Conservation (phyloP, 1,139 yeast genomes). For the Taphrina populina region DNA sequence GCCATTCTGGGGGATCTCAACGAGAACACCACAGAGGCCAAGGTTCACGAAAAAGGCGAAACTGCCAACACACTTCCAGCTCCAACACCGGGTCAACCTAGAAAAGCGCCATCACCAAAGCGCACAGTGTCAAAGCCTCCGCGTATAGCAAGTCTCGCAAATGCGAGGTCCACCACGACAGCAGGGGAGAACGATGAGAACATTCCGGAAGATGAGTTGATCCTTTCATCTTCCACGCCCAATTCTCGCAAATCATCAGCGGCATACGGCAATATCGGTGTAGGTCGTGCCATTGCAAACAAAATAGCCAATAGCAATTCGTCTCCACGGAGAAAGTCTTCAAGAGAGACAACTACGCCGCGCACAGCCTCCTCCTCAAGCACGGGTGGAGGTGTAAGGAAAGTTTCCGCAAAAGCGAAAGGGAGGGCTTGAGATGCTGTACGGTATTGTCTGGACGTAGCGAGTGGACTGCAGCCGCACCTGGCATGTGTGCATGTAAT, state of each 20-base stretch:
- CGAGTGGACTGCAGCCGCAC: too few relatives aligned
- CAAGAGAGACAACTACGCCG: constrained; percentile 29
- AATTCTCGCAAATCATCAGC: constrained; percentile 13
- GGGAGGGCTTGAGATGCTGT: constrained; percentile 22
- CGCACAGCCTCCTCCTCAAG: constrained; percentile 18
- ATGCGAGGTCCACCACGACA: neutral
- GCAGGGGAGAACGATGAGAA: constrained; percentile 22
- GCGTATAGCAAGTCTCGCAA: constrained; percentile 21
- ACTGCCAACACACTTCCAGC: constrained; percentile 68
- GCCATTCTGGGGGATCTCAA: constrained; percentile 40
- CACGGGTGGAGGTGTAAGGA: constrained; percentile 26
- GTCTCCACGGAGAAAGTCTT: constrained; percentile 25
- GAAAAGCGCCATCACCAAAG: constrained; percentile 51
- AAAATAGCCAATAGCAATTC: constrained; percentile 13
- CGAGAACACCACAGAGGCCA: constrained; percentile 37
- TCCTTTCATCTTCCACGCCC: constrained; percentile 2
- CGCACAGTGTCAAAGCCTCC: constrained; percentile 31
- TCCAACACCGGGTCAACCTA: constrained; percentile 95
- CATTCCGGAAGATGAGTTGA: constrained; percentile 21
- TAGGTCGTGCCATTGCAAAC: constrained; percentile 10
- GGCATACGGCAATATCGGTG: constrained; percentile 14
- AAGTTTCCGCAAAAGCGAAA: constrained; percentile 33
- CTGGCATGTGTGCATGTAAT: too few relatives aligned
- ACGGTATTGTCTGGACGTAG: too few relatives aligned
- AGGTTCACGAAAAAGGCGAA: constrained; percentile 29